Conservation (phyloP, 2,329 filamentous ascomycete species). For the Diplodia mutila region DNA sequence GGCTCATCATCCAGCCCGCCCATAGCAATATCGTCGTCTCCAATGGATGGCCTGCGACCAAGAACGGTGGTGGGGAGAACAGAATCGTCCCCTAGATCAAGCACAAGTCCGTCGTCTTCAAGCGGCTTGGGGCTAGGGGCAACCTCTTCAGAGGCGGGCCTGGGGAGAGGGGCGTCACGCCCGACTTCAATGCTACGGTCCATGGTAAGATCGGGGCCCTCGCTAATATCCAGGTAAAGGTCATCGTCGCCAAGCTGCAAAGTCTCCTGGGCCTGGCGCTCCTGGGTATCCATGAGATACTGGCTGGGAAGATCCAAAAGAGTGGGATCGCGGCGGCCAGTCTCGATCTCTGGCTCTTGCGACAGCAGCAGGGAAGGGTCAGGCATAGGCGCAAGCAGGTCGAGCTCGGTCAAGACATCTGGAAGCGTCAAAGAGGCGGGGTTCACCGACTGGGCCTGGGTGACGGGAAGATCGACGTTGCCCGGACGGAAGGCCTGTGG, state of each 20-base stretch:
- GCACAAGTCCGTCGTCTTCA: conserved; percentile 56
- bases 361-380: conserved; percentile 85
- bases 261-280: conserved; percentile 25
- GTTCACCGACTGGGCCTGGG: conserved; percentile 74
- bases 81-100: conserved; percentile 40
- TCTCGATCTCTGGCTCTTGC: conserved; percentile 64
- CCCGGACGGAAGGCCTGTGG: conserved; percentile 87
- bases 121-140: conserved; percentile 57
- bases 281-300: conserved; percentile 32
- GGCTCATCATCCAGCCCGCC: conserved; percentile 48
- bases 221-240: conserved; percentile 68
- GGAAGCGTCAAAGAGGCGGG: conserved; percentile 86
- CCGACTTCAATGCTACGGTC: conserved; percentile 80
- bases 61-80: conserved; percentile 29
- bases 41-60: conserved; percentile 22
- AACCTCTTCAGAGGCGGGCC: conserved; percentile 40
- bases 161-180: conserved; percentile 75
- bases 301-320: conserved; percentile 46
- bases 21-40: conserved; percentile 46
- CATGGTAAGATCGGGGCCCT: conserved; percentile 45
- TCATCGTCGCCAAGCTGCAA: conserved; percentile 60
- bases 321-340: conserved; percentile 50
- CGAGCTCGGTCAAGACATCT: conserved; percentile 90
- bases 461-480: conserved; percentile 92
- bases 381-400: conserved; percentile 76